Base-by-base conservation (phyloP, 176 grass and related monocot species). In the Zizania latifolia region DNA sequence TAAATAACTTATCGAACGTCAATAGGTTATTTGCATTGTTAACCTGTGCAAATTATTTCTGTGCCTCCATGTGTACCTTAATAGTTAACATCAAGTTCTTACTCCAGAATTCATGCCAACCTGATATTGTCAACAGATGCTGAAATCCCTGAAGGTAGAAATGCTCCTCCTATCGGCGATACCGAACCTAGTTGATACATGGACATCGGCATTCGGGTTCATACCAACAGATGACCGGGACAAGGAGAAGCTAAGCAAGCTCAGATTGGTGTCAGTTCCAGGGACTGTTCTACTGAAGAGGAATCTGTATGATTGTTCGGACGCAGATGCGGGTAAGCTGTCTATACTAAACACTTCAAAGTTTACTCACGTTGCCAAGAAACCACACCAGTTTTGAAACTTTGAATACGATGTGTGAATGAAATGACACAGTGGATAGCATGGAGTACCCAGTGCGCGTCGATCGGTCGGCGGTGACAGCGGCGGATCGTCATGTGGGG, bases 261-360 rank as follows among this genome's bases (percentile, higher is more conserved):
- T 97, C 30, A 89, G 81, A 62, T 83, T 97, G 53, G 76, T 78
- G 51, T 58, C 59, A 8, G 28, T 97, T 27, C 88, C 90, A 13
- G 88, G 86, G 41, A 97, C 94, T 0, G 57, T 89, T 36, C 36
- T 93, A 17, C 77, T 97, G 58, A 97, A 93, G 80, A 97, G 91
- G 71, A 37, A 32, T 2, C 78, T 93, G 65, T 69, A 50, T 23
- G 67, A 66, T 44, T 10, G 27, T 80, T n/a, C 85, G 81, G 76
- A 19, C 13, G 17, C 35, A 11, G 36, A 28, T 45, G 10, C 74
- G 55, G 90, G 90, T 90, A 61, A 43, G 83, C 77, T n/a, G 45
- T 38, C 41, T n/a, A 58, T 48, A 23, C 65, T 83, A 45, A 76
- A 76, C 63, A 62, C 33, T 75, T 55, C 26, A 64, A 62, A 71